Percentiles rank a stretch among this genome's conserved stretches.
These are phyloP conservation scores for Claviceps maximensis DNA, from an alignment of 2,329 filamentous ascomycete genomes.

Conservation along the genomic window DNA sequence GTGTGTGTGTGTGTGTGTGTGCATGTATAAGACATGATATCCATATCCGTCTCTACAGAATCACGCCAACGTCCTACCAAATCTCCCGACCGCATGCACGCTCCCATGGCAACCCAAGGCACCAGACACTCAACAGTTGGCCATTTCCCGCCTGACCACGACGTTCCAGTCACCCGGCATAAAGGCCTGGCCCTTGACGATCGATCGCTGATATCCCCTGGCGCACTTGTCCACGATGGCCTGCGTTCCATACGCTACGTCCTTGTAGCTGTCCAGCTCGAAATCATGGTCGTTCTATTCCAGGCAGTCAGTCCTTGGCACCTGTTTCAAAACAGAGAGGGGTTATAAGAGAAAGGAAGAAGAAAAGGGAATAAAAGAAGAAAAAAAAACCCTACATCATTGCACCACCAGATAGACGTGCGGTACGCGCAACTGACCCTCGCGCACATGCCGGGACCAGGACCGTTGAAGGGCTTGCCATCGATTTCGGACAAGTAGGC, in stretches of 20 bases:
- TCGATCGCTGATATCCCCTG: too few relatives aligned
- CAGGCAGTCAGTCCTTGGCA: too few relatives aligned
- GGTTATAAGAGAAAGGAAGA: too few relatives aligned
- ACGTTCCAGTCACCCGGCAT: neutral
- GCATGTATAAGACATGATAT: too few relatives aligned
- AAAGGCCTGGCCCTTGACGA: neutral
- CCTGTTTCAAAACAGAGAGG: too few relatives aligned
- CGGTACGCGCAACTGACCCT: neutral
- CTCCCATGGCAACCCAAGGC: too few relatives aligned
- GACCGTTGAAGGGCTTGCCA: neutral
- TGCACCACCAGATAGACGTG: slow-evolving; percentile 3
- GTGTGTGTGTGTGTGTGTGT: too few relatives aligned
- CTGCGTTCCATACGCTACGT: neutral
- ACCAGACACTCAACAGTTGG: slow-evolving; percentile 20
- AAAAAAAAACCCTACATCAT: slow-evolving; percentile 1
- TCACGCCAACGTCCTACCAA: too few relatives aligned
- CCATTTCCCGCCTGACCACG: neutral
- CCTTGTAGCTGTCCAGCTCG: neutral
- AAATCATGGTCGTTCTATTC: neutral
- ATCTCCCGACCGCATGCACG: too few relatives aligned
- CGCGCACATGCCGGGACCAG: neutral
- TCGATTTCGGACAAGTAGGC: neutral
- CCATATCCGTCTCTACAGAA: too few relatives aligned
- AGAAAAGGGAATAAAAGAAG: neutral
- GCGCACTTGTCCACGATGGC: neutral